phyloP scores from a whole-genome alignment of 1,284 basidiomycete species.

The Tilletia horrida region DNA sequence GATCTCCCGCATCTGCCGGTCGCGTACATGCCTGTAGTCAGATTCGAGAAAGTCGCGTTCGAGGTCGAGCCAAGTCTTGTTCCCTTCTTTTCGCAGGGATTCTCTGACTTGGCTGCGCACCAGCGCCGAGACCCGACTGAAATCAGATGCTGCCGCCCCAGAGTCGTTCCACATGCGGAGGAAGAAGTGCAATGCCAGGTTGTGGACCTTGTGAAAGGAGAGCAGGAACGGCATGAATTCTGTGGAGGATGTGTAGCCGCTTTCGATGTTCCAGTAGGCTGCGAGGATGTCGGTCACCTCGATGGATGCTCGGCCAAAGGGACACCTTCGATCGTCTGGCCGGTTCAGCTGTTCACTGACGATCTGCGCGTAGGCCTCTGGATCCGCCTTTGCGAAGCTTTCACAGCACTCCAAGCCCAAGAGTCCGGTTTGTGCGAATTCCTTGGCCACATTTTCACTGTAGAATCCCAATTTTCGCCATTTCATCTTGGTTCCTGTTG shows the following conservation, averaged over 20 bases:
- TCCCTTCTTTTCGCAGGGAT: constrained; percentile 65
- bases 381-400: constrained; percentile 69
- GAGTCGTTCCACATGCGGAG: constrained; percentile 92
- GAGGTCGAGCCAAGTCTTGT: constrained; percentile 77
- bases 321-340: constrained; percentile 73
- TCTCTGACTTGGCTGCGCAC: constrained; percentile 70
- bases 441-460: constrained; percentile 72
- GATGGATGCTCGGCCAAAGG: constrained; percentile 78
- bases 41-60: constrained; percentile 78
- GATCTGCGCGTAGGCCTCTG: constrained; percentile 69
- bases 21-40: constrained; percentile 81
- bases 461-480: constrained; percentile 79
- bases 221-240: constrained; percentile 86
- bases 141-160: constrained; percentile 66
- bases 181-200: constrained; percentile 80
- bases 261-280: constrained; percentile 43
- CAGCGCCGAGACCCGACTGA: constrained; percentile 74
- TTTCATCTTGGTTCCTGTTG: constrained; percentile 61
- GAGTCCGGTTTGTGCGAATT: constrained; percentile 79
- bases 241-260: constrained; percentile 71
- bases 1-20: constrained; percentile 88
- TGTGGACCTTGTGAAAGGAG: constrained; percentile 74
- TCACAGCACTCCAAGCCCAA: constrained; percentile 72
- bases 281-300: constrained; percentile 69
- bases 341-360: constrained; percentile 80